A percentile compares a stretch with the other conserved stretches of the same genome.
Conservation (phyloP, 2,329 filamentous ascomycete species). For the Cyclaneusma minus region DNA sequence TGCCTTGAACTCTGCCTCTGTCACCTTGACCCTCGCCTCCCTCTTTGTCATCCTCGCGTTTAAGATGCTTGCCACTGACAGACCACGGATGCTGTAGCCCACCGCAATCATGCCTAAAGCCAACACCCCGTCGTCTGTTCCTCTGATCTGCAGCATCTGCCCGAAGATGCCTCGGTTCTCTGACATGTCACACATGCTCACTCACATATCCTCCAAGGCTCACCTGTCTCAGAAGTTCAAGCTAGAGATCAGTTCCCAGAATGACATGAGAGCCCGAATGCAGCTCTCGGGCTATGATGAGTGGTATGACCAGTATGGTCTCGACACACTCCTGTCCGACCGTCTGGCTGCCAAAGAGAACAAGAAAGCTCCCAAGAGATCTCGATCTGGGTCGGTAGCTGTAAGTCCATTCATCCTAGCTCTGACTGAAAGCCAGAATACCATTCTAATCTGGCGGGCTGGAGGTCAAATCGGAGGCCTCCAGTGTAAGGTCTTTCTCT, state of each 20-base stretch:
- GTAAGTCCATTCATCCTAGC: conserved; percentile 1
- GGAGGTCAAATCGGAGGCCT: no score
- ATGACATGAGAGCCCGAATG: conserved; percentile 47
- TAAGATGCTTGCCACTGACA: background rate
- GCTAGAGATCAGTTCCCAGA: conserved; percentile 54
- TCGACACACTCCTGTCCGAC: conserved; percentile 61
- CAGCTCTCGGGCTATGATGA: conserved; percentile 53
- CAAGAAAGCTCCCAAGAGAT: conserved; percentile 31
- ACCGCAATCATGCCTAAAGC: conserved; percentile 4
- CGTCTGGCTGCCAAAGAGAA: conserved; percentile 63
- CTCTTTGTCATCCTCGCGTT: no score
- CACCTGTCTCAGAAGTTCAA: conserved; percentile 77
- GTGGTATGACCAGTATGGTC: conserved; percentile 61
- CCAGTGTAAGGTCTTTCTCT: background rate
- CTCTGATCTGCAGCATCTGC: conserved; percentile 71
- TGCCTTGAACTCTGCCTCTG: no score
- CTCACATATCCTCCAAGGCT: conserved; percentile 84
- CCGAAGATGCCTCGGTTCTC: conserved; percentile 69
- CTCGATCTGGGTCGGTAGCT: conserved; percentile 1
- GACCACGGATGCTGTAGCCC: conserved; percentile 1
- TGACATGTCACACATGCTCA: conserved; percentile 81
- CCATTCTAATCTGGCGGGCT: no score
- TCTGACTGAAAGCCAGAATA: background rate
- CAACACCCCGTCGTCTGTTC: conserved; percentile 26
- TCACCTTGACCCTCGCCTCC: no score